Evolutionary conservation across 495 filamentous ascomycete genomes (phyloP).

Genomic region (Penicillium roqueforti): DNA sequence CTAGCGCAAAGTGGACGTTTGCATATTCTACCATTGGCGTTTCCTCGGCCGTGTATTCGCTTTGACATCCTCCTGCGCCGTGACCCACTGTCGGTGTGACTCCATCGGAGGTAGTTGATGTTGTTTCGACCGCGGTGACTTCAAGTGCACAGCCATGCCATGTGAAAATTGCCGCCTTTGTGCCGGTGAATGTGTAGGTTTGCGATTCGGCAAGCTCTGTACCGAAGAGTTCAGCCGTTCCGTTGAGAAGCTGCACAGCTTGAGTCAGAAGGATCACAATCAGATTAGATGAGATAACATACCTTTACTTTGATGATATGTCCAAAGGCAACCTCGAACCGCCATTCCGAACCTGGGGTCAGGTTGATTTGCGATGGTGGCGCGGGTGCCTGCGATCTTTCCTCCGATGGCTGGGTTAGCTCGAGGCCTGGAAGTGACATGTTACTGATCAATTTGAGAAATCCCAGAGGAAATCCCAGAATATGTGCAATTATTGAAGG

Average conservation of each 20-base stretch:
- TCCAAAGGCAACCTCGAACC: slow-evolving; percentile 79
- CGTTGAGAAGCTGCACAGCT: slow-evolving; percentile 57
- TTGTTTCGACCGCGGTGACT: slow-evolving; percentile 52
- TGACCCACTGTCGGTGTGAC: slow-evolving; percentile 23
- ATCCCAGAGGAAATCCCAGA: background rate
- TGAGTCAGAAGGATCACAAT: slow-evolving; percentile 18
- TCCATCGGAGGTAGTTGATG: slow-evolving; percentile 18
- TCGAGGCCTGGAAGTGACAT: slow-evolving; percentile 51
- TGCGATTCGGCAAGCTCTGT: slow-evolving; percentile 83
- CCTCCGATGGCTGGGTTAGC: slow-evolving; percentile 41
- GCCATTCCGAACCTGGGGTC: slow-evolving; percentile 66
- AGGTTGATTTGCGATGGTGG: slow-evolving; percentile 45
- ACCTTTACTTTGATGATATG: slow-evolving; percentile 60
- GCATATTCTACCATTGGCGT: slow-evolving; percentile 77
- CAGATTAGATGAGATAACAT: slow-evolving; percentile 9
- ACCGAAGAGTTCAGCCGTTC: slow-evolving; percentile 92
- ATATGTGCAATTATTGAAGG: background rate
- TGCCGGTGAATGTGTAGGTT: slow-evolving; percentile 76
- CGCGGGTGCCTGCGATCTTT: slow-evolving; percentile 35
- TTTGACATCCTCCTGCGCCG: slow-evolving; percentile 53
- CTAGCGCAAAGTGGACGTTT: slow-evolving; percentile 84
- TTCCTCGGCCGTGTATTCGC: slow-evolving; percentile 77
- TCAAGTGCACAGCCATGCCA: slow-evolving; percentile 87
- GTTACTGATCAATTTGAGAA: slow-evolving; percentile 11
- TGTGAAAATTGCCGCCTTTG: slow-evolving; percentile 83